Evolutionary conservation across 1,139 yeast species (phyloP).

Genomic region (Geotrichum europaeum): DNA sequence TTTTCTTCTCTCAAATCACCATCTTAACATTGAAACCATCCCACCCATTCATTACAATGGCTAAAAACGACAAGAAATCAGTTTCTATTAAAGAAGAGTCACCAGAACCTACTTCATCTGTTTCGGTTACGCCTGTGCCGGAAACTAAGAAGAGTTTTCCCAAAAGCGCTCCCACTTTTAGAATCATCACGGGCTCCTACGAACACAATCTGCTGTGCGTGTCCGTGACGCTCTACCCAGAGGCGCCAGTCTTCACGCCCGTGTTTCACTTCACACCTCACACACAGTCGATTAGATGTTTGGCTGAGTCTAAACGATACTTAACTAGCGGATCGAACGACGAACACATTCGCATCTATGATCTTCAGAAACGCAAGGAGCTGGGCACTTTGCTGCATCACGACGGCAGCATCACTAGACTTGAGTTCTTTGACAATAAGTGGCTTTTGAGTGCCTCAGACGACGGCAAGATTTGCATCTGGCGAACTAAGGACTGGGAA

Average conservation of each 20-base stretch:
- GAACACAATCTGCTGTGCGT: slow-evolving; percentile 88
- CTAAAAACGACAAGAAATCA: background rate
- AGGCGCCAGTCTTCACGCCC: slow-evolving; percentile 70
- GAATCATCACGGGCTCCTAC: slow-evolving; percentile 89
- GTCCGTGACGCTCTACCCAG: slow-evolving; percentile 51
- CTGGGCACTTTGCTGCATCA: slow-evolving; percentile 86
- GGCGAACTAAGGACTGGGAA: slow-evolving; percentile 99
- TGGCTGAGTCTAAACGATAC: slow-evolving; percentile 78
- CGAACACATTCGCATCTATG: slow-evolving; percentile 91
- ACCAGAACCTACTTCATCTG: background rate
- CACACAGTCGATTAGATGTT: slow-evolving; percentile 74
- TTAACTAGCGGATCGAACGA: slow-evolving; percentile 94
- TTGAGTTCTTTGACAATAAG: slow-evolving; percentile 59
- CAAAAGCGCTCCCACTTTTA: slow-evolving; percentile 36
- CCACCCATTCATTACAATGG: background rate
- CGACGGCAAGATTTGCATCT: slow-evolving; percentile 81
- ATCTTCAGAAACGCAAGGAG: slow-evolving; percentile 88
- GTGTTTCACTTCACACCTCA: slow-evolving; percentile 96
- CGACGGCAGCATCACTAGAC: slow-evolving; percentile 76
- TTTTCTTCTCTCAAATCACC: background rate
- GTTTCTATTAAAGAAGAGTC: background rate
- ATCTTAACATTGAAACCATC: background rate
- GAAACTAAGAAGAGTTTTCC: background rate
- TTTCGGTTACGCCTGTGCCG: background rate
- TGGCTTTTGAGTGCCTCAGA: slow-evolving; percentile 91